Evolutionary conservation across 2,329 filamentous ascomycete species (phyloP), one percentile per base, ranked within the genome.

Genomic region (Sclerotinia trifoliorum): DNA sequence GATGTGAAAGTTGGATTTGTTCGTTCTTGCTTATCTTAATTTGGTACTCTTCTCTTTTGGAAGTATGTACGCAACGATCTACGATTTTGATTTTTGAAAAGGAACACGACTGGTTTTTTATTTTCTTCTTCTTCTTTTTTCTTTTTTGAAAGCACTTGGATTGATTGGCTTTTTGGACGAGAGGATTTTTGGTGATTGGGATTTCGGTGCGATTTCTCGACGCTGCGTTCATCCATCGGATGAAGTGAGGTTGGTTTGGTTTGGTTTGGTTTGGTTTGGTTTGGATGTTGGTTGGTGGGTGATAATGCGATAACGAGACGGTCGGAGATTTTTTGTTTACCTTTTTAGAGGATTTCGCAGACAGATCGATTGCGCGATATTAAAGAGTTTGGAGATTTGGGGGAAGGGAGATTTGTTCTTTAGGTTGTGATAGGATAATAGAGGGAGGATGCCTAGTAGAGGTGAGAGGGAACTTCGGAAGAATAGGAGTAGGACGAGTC

Each of bases 221-320:
- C 35, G 35, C 35, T 35, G 35, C 6, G 4, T 5, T 7, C 21
- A 6, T 5, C 11, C 8, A 8, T 13, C 15, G 55, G 7, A 51
- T 21, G 29, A 24, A 35, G 13, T 26, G 29, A 8, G 58, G 46
- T 32, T 26, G 42, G 11, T 35, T 35, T 21, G 21, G 26, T 35
- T 35, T 21, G 21, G 42, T 35, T 35, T 29, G 5, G 29, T 3
- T 29, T n/a, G n/a, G n/a, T n/a, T n/a, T n/a, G n/a, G n/a, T n/a
- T 35, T 21, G 19, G 42, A 48, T 32, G 5, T 65, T 19, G 63
- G 29, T 8, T 3, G 11, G 10, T 3, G 11, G 29, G 54, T 24
- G 42, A 66, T 60, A 10, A 66, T 66, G 64, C 54, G 64, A 66
- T 66, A 66, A 61, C 56, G 17, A 66, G 32, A 26, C 42, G 49